Conservation (phyloP, 2,329 filamentous ascomycete species). For the Penicillium polonicum region DNA sequence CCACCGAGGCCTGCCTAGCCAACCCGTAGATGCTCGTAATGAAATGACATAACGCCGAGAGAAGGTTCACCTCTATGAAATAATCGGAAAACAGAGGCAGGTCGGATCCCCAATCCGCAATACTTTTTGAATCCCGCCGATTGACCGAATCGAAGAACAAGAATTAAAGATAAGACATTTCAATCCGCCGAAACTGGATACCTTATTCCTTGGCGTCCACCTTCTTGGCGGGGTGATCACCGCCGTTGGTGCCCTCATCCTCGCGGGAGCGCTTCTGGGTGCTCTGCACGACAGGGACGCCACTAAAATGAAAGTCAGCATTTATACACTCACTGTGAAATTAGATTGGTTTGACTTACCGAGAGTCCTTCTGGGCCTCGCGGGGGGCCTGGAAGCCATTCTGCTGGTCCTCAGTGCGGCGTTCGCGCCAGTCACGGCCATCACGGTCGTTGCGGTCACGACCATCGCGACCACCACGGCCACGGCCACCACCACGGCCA, state of each 20-base stretch:
- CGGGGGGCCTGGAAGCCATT: slow-evolving; percentile 37
- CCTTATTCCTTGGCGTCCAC: slow-evolving; percentile 47
- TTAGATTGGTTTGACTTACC: slow-evolving; percentile 30
- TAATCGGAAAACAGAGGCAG: slow-evolving; percentile 9
- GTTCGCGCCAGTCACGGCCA: slow-evolving; percentile 46
- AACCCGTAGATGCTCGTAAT: slow-evolving; percentile 12
- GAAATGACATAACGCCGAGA: slow-evolving; percentile 22
- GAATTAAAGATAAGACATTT: slow-evolving; percentile 13
- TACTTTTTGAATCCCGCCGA: slow-evolving; percentile 24
- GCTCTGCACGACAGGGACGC: slow-evolving; percentile 46
- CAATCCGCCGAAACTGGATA: neutral
- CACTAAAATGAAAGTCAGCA: slow-evolving; percentile 30
- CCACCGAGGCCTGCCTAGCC: neutral
- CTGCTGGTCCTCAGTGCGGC: slow-evolving; percentile 46
- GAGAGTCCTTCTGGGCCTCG: slow-evolving; percentile 42
- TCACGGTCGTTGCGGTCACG: slow-evolving; percentile 32
- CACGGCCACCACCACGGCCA: slow-evolving; percentile 46
- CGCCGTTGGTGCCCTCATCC: slow-evolving; percentile 37
- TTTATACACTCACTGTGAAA: neutral
- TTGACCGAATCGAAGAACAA: slow-evolving; percentile 16
- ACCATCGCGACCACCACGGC: slow-evolving; percentile 29
- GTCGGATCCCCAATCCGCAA: slow-evolving; percentile 23
- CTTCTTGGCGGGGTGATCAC: slow-evolving; percentile 49
- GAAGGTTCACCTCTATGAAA: slow-evolving; percentile 20
- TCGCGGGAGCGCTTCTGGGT: slow-evolving; percentile 50